Base-by-base conservation (phyloP, 2,329 filamentous ascomycete genomes). In the Phialophora expanda region DNA sequence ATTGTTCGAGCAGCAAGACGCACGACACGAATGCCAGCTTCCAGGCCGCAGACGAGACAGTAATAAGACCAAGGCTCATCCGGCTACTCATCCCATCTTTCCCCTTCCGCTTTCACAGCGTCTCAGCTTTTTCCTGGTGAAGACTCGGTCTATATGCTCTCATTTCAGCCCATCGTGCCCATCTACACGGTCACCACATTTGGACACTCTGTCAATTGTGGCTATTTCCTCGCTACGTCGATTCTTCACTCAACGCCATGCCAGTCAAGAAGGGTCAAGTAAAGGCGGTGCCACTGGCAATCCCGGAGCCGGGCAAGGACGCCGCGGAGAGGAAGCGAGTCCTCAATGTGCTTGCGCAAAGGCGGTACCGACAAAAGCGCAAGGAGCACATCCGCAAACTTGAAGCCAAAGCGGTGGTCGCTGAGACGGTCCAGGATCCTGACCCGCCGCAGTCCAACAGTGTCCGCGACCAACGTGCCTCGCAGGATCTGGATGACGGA, bases 341-440 rank as follows among this genome's bases (percentile, higher is more conserved):
- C 0, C 68, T 86, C 24, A 86, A 85, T 62, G 81, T 86, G 9
- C 73, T 86, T 41, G 84, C 84, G 0, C 84, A 86, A 66, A 78
- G 84, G 54, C 77, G 84, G 76, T 86, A 86, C 62, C 76, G 76
- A 48, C 64, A 73, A 56, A 68, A 70, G 59, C 74, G 72, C 46
- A 71, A 69, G 62, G 74, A 75, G 60, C 73, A 72, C 53, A 22
- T 76, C n/a, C 64, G 69, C 44, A 64, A 69, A n/a, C 70, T 76
- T 32, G 72, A 75, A 64, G 67, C 69, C 44, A 61, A 72, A 54
- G 44, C 68, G 8, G 54, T 64, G 61, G 60, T 56, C 1, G 26
- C 53, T 22, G 44, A n/a, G 44, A 7, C 17, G 7, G 22, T 22
- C 7, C 44, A n/a, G 17, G 44, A 48, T 48, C 3, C 17, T 48